Percentiles rank a stretch among this genome's conserved stretches.
These are phyloP conservation scores for Phytophthora aleatoria DNA, from an alignment of 352 stramenopile species.

Conservation along the genomic window DNA sequence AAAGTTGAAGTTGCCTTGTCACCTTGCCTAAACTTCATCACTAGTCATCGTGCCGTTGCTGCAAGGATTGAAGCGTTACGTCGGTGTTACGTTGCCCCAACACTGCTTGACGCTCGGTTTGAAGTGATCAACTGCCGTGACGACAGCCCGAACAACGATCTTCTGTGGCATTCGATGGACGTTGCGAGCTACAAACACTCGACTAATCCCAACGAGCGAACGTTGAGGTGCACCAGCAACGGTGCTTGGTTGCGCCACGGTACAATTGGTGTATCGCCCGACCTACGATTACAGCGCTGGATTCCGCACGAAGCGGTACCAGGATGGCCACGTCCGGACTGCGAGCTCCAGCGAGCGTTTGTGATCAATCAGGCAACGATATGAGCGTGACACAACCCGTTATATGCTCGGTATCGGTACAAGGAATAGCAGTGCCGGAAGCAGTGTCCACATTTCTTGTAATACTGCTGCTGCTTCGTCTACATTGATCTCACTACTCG, in stretches of 20 bases:
- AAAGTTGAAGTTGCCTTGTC: constrained; percentile 22
- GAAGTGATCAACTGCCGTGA: constrained; percentile 11
- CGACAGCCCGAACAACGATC: constrained; percentile 6
- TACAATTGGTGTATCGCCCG: not conserved
- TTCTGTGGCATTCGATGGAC: constrained; percentile 12
- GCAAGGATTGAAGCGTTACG: not conserved
- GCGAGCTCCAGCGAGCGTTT: not conserved
- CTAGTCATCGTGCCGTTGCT: not conserved
- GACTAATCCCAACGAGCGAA: constrained; percentile 15
- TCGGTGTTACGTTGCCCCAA: constrained; percentile 1
- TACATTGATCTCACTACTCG: constrained; percentile 26
- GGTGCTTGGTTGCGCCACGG: constrained; percentile 5
- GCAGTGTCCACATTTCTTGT: no score
- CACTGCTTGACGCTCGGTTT: not conserved
- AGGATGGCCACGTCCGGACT: not conserved
- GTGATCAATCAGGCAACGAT: not conserved
- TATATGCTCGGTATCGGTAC: no score
- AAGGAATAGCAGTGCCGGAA: not conserved
- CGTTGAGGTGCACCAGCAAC: constrained; percentile 2
- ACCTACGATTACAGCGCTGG: constrained; percentile 12
- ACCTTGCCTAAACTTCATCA: not conserved
- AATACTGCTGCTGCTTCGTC: constrained; percentile 5
- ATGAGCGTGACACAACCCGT: no score
- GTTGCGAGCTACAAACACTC: constrained; percentile 11
- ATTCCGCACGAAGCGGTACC: constrained; percentile 4